Conservation (phyloP, 495 filamentous ascomycete genomes). For the Trichoderma virens region DNA sequence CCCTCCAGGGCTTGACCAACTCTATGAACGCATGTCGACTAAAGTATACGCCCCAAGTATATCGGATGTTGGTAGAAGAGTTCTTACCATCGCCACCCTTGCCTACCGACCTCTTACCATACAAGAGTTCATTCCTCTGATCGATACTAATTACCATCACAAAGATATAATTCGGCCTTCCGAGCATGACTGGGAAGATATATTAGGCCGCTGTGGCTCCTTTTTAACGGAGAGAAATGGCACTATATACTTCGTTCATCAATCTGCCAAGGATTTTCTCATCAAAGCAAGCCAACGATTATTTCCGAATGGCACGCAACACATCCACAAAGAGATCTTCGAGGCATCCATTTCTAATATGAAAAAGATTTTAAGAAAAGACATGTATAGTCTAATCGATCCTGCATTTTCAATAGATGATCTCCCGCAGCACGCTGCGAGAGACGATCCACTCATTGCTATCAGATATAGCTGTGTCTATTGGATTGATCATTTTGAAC, state of each 20-base stretch:
- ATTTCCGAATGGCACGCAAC: constrained; percentile 15
- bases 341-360: constrained; percentile 21
- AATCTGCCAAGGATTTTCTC: constrained; percentile 38
- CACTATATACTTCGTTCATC: constrained; percentile 33
- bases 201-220: constrained; percentile 23
- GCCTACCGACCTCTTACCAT: constrained; percentile 17
- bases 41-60: constrained; percentile 7
- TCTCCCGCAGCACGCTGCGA: constrained; percentile 12
- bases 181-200: not conserved
- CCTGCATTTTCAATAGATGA: not conserved
- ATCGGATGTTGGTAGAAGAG: constrained; percentile 11
- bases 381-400: not conserved
- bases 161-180: not conserved
- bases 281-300: constrained; percentile 6
- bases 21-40: constrained; percentile 17
- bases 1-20: constrained; percentile 13
- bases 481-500: constrained; percentile 29
- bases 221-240: constrained; percentile 23
- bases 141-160: not conserved
- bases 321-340: constrained; percentile 24
- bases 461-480: constrained; percentile 30
- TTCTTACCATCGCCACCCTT: constrained; percentile 14
- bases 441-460: constrained; percentile 23
- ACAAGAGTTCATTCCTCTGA: constrained; percentile 12
- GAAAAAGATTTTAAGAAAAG: not conserved